Conservation (phyloP, 2,329 filamentous ascomycete genomes). For the Byssothecium circinans region DNA sequence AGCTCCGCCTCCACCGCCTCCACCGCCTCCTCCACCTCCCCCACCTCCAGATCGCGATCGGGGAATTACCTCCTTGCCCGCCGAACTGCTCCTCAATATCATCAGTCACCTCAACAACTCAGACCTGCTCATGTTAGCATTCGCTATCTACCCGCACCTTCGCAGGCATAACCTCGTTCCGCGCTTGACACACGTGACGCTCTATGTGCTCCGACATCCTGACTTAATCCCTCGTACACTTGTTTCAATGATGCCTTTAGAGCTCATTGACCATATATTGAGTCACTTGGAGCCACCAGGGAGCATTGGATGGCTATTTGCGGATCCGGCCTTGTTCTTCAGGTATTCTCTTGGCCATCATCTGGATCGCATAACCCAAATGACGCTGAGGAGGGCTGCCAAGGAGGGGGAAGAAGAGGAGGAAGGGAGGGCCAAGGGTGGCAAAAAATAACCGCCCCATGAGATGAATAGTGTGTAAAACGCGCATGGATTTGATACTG, state of each 20-base stretch:
- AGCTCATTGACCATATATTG: conserved; percentile 47
- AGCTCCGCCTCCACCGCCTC: conserved; percentile 17
- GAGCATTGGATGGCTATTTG: conserved; percentile 43
- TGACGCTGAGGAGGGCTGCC: background rate
- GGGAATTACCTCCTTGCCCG: conserved; percentile 45
- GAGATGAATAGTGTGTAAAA: background rate
- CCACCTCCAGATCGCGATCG: conserved; percentile 18
- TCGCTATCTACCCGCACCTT: conserved; percentile 51
- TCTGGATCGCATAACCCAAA: conserved; percentile 11
- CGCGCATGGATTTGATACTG: too few relatives aligned
- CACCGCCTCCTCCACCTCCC: conserved; percentile 12
- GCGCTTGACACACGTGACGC: conserved; percentile 27
- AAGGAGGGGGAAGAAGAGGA: background rate
- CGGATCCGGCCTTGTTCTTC: conserved; percentile 22
- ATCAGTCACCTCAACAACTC: conserved; percentile 45
- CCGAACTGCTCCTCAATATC: conserved; percentile 52
- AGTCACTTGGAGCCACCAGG: conserved; percentile 41
- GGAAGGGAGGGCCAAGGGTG: background rate
- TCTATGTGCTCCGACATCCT: conserved; percentile 30
- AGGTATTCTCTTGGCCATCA: conserved; percentile 5
- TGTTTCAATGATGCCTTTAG: conserved; percentile 37
- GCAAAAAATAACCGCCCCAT: background rate
- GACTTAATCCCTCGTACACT: background rate
- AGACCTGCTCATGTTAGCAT: conserved; percentile 49
- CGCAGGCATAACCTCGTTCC: conserved; percentile 39